phyloP scores from a whole-genome alignment of 306 rosid genomes.

The Benincasa hispida region DNA sequence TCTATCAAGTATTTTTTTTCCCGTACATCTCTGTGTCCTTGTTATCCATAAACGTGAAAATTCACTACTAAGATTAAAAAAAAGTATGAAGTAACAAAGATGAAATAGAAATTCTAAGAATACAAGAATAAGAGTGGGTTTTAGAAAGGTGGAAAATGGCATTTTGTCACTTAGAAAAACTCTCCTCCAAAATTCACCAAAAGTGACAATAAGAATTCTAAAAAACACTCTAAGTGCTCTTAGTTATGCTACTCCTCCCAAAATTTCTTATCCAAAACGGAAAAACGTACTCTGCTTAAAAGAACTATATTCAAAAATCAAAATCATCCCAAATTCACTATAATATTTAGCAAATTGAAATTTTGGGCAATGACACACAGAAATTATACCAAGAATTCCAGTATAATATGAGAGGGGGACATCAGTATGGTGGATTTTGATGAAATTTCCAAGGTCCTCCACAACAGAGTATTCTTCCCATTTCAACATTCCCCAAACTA shows the following conservation, averaged over 20 bases:
- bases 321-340: background rate
- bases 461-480: slow-evolving; percentile 56
- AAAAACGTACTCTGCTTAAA: background rate
- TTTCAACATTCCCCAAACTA: slow-evolving; percentile 46
- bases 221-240: background rate
- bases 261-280: background rate
- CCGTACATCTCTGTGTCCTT: background rate
- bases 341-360: background rate
- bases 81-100: background rate
- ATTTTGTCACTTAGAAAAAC: too few species aligned
- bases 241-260: background rate
- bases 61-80: background rate
- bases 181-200: background rate
- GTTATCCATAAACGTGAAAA: background rate
- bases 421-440: slow-evolving; percentile 38
- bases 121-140: too few species aligned
- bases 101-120: background rate
- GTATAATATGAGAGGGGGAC: slow-evolving; percentile 57
- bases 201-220: background rate
- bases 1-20: background rate
- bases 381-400: slow-evolving; percentile 49
- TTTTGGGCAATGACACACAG: background rate
- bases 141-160: too few species aligned
- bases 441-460: slow-evolving; percentile 14
- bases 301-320: background rate